Evolutionary conservation across 106 monocot species (phyloP).

Genomic region (Acorus calamus): DNA sequence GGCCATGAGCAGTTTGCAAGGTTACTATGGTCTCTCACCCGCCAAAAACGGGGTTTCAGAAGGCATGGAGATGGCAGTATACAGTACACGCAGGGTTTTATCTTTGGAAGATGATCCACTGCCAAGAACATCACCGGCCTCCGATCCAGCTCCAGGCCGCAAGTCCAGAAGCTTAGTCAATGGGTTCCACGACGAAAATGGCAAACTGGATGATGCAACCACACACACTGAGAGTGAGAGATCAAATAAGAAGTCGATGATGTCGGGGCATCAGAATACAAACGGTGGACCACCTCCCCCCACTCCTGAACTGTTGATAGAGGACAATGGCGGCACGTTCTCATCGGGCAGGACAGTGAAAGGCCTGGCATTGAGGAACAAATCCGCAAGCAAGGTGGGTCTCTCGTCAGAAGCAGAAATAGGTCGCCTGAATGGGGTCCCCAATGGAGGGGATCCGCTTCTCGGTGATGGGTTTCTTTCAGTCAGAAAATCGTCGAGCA

Average conservation of each 20-base stretch:
- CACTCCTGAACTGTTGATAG: conserved; percentile 7
- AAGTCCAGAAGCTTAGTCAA: conserved; percentile 47
- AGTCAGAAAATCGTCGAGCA: conserved; percentile 52
- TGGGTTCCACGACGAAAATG: conserved; percentile 25
- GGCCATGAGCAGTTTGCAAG: conserved; percentile 76
- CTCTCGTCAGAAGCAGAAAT: conserved; percentile 28
- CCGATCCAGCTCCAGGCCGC: conserved; percentile 26
- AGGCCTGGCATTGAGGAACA: conserved; percentile 48
- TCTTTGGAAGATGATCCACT: conserved; percentile 24
- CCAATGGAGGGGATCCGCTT: conserved; percentile 15
- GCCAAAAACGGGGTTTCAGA: conserved; percentile 21
- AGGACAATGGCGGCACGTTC: conserved; percentile 25
- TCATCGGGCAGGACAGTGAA: conserved; percentile 36
- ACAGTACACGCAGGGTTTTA: conserved; percentile 19
- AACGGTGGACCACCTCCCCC: conserved; percentile 8
- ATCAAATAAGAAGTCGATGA: too few species aligned
- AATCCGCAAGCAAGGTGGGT: conserved; percentile 23
- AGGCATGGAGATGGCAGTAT: conserved; percentile 63
- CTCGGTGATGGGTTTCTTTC: conserved; percentile 31
- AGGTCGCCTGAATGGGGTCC: conserved; percentile 2
- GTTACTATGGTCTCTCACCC: conserved; percentile 57
- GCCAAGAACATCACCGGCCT: conserved; percentile 20
- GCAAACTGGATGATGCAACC: conserved; percentile 1
- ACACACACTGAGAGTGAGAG: neutral
- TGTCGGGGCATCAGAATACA: too few species aligned